These are phyloP conservation scores for Hirsutella minnesotensis DNA, from an alignment of 2,329 filamentous ascomycete genomes.

Conservation along the genomic window DNA sequence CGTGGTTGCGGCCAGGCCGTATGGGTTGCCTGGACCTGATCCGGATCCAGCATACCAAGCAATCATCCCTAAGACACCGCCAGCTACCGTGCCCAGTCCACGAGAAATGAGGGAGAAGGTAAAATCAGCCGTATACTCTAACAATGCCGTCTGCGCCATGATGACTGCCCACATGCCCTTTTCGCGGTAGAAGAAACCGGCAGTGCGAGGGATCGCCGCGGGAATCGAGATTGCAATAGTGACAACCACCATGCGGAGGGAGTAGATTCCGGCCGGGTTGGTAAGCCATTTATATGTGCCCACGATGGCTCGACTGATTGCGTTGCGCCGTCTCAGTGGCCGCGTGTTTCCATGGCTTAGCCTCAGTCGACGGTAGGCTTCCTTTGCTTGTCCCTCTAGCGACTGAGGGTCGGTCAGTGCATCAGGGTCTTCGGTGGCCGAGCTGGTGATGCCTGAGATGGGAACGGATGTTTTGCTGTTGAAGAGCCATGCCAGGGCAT, in stretches of 20 bases:
- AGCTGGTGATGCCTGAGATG: slow-evolving; percentile 8
- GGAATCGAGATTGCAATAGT: slow-evolving; percentile 32
- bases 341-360: slow-evolving; percentile 17
- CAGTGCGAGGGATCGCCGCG: slow-evolving; percentile 25
- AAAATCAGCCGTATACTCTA: slow-evolving; percentile 39
- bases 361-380: slow-evolving; percentile 22
- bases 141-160: slow-evolving; percentile 34
- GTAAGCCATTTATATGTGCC: slow-evolving; percentile 27
- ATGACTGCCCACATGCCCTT: slow-evolving; percentile 41
- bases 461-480: slow-evolving; percentile 10
- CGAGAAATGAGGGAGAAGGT: slow-evolving; percentile 30
- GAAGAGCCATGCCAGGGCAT: slow-evolving; percentile 26
- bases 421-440: slow-evolving; percentile 9
- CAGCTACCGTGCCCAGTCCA: slow-evolving; percentile 29
- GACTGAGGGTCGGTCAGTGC: slow-evolving; percentile 12
- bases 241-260: slow-evolving; percentile 33
- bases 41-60: slow-evolving; percentile 41
- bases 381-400: slow-evolving; percentile 18
- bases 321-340: slow-evolving; percentile 6
- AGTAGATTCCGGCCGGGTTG: slow-evolving; percentile 31
- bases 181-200: slow-evolving; percentile 38
- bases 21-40: slow-evolving; percentile 33
- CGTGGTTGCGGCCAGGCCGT: slow-evolving; percentile 34
- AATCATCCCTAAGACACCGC: slow-evolving; percentile 32
- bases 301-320: slow-evolving; percentile 13